Percentiles rank a stretch among this genome's conserved stretches.
Conservation (phyloP, 208 protist species). For the Leishmania tarentolae region DNA sequence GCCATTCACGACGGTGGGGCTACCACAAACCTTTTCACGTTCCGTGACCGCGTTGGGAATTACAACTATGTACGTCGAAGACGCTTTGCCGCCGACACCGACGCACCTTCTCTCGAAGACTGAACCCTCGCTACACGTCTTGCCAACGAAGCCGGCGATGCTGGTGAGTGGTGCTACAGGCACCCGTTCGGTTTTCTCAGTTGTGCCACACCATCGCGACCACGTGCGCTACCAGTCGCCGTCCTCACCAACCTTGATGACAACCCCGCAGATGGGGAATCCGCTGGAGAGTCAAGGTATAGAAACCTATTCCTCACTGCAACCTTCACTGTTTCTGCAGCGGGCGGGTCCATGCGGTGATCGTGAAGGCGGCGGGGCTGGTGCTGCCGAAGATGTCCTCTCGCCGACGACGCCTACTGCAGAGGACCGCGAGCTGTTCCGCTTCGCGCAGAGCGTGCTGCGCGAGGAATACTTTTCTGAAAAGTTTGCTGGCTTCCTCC, state of each 20-base stretch:
- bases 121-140: neutral
- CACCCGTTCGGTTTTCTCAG: neutral
- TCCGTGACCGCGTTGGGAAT: neutral
- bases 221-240: neutral
- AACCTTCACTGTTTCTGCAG: neutral
- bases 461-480: slow-evolving; percentile 44
- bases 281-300: neutral
- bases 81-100: neutral
- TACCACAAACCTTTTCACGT: too few relatives aligned
- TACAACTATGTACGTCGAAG: neutral
- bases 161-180: too few relatives aligned
- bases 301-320: neutral
- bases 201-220: slow-evolving; percentile 1
- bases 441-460: slow-evolving; percentile 22
- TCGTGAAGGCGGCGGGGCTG: neutral
- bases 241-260: neutral
- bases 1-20: neutral
- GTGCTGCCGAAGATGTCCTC: neutral
- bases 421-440: slow-evolving; percentile 16
- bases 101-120: neutral
- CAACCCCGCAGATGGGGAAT: neutral
- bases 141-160: neutral
- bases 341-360: neutral
- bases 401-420: neutral
- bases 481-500: slow-evolving; percentile 51